Evolutionary conservation across 441 rosid species (phyloP).

Genomic region (Dalechampia spathulata): DNA sequence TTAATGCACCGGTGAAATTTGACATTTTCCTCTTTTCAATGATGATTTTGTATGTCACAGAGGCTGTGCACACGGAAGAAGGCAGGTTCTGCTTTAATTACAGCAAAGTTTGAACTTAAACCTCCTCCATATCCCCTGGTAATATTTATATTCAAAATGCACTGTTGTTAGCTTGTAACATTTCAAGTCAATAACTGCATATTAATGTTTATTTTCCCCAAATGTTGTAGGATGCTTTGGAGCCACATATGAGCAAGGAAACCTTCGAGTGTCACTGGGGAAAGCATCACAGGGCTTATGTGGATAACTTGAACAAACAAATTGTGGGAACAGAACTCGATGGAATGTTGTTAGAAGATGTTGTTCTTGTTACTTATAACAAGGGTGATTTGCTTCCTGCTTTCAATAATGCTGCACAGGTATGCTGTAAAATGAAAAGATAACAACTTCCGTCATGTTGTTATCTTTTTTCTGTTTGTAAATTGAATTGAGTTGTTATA

Average conservation of each 20-base stretch:
- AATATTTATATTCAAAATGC: too few relatives aligned
- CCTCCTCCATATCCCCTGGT: slow-evolving; percentile 88
- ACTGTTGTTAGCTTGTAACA: too few relatives aligned
- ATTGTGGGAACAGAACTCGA: slow-evolving; percentile 63
- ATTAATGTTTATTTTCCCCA: too few relatives aligned
- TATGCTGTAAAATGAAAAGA: too few relatives aligned
- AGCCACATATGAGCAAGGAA: slow-evolving; percentile 77
- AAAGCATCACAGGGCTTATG: slow-evolving; percentile 78
- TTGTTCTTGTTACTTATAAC: slow-evolving; percentile 51
- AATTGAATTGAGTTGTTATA: background rate
- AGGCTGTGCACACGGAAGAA: slow-evolving; percentile 24
- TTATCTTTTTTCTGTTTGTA: background rate
- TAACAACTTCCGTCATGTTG: too few relatives aligned
- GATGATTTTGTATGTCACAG: slow-evolving; percentile 31
- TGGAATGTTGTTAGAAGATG: slow-evolving; percentile 52
- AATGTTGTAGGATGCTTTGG: slow-evolving; percentile 53
- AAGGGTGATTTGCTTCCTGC: slow-evolving; percentile 78
- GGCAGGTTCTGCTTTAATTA: slow-evolving; percentile 22
- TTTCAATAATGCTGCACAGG: slow-evolving; percentile 95
- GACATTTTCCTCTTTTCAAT: too few relatives aligned
- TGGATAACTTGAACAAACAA: slow-evolving; percentile 83
- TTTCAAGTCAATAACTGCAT: too few relatives aligned
- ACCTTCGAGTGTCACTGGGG: slow-evolving; percentile 91
- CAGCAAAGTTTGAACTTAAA: slow-evolving; percentile 61
- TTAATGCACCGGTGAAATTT: too few relatives aligned